Percentiles rank a stretch among this genome's conserved stretches.
These are phyloP conservation scores for Clohesyomyces aquaticus DNA, from an alignment of 495 filamentous ascomycete species.

Conservation along the genomic window DNA sequence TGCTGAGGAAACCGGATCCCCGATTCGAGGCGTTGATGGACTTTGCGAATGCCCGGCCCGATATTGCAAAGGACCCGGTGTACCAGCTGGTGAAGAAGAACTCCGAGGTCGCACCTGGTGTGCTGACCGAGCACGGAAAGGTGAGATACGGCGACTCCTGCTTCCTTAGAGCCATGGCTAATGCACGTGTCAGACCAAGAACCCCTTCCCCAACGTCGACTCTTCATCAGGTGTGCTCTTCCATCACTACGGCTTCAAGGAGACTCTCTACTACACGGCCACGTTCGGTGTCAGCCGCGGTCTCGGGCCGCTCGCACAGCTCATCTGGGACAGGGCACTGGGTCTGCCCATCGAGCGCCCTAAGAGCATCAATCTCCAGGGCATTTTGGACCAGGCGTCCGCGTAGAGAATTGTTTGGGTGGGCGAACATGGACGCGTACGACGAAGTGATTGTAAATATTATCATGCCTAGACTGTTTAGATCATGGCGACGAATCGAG, in stretches of 20 bases:
- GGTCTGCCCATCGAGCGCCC: conserved; percentile 97
- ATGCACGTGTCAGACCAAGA: conserved; percentile 71
- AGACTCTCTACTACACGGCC: conserved; percentile 96
- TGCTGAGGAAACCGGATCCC: conserved; percentile 94
- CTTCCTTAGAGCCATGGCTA: background rate
- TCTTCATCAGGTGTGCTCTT: conserved; percentile 89
- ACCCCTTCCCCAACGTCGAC: conserved; percentile 96
- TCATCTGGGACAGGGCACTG: conserved; percentile 94
- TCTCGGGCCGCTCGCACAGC: conserved; percentile 86
- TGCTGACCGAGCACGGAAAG: conserved; percentile 92
- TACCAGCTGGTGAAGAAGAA: conserved; percentile 93
- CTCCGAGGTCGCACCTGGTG: conserved; percentile 76
- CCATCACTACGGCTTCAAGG: conserved; percentile 94
- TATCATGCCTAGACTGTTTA: conserved; percentile 10
- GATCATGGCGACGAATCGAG: too few relatives aligned
- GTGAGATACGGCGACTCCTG: conserved; percentile 32
- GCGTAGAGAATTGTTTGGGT: conserved; percentile 1
- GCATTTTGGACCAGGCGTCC: conserved; percentile 63
- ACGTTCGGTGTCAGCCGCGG: conserved; percentile 94
- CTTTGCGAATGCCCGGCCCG: conserved; percentile 81
- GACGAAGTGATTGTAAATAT: conserved; percentile 24
- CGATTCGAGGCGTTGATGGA: conserved; percentile 96
- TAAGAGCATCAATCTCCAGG: conserved; percentile 92
- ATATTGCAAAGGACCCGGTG: conserved; percentile 83
- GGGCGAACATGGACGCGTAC: background rate